A percentile compares a stretch with the other conserved stretches of the same genome.
Evolutionary conservation across 306 rosid genomes (phyloP).

Genomic region (Datisca glomerata): DNA sequence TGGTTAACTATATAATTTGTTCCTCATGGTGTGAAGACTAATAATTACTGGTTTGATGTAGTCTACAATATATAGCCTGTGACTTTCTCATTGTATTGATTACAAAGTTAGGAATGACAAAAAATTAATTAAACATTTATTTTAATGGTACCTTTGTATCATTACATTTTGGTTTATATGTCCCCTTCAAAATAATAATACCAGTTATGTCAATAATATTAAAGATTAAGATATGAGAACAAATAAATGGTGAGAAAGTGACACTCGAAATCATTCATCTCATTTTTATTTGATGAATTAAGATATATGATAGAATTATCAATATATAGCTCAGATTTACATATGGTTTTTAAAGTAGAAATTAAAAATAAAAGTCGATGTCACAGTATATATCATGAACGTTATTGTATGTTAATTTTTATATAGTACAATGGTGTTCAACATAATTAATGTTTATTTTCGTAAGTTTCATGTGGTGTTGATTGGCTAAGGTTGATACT

Average conservation of each 20-base stretch:
- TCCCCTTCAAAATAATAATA: constrained; percentile 34
- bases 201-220: constrained; percentile 33
- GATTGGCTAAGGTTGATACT: too few relatives aligned
- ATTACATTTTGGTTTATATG: constrained; percentile 43
- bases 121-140: constrained; percentile 10
- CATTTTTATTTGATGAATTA: constrained; percentile 7
- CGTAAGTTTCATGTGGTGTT: too few relatives aligned
- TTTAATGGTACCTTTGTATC: constrained; percentile 15
- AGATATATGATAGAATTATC: too few relatives aligned
- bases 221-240: constrained; percentile 49
- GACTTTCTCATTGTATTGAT: constrained; percentile 13
- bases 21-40: constrained; percentile 17
- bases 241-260: constrained; percentile 26
- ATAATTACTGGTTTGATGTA: constrained; percentile 14
- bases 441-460: too few relatives aligned
- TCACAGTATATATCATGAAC: too few relatives aligned
- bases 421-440: too few relatives aligned
- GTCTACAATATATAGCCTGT: constrained; percentile 4
- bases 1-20: constrained; percentile 15
- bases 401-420: too few relatives aligned
- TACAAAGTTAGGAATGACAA: constrained; percentile 10
- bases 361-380: too few relatives aligned
- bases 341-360: too few relatives aligned
- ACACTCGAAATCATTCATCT: constrained; percentile 30
- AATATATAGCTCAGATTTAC: too few relatives aligned